Evolutionary conservation across 2,329 filamentous ascomycete species (phyloP).

Genomic region (Fusarium aywerte): DNA sequence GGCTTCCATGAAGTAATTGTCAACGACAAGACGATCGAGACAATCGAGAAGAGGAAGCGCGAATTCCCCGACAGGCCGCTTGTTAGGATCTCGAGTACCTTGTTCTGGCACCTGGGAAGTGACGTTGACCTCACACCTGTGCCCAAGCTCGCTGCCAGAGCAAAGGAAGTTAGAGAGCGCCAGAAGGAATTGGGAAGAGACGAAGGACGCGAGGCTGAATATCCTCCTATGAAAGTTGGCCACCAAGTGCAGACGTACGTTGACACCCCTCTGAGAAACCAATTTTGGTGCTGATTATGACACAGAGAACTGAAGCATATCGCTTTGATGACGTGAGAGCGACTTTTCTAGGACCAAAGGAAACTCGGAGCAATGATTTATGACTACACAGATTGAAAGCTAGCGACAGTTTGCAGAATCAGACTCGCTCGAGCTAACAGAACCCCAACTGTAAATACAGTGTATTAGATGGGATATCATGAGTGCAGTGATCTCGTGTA

Average conservation of each 20-base stretch:
- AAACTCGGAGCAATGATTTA: slow-evolving; percentile 3
- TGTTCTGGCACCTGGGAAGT: slow-evolving; percentile 70
- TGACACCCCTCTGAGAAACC: background rate
- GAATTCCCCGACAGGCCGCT: slow-evolving; percentile 62
- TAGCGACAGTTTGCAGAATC: background rate
- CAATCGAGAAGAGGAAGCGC: slow-evolving; percentile 56
- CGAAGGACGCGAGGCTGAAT: slow-evolving; percentile 62
- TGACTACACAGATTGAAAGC: background rate
- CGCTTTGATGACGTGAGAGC: slow-evolving; percentile 59
- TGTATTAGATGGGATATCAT: background rate
- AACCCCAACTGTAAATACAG: background rate
- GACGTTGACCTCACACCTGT: slow-evolving; percentile 67
- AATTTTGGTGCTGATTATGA: slow-evolving; percentile 12
- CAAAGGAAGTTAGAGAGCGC: slow-evolving; percentile 57
- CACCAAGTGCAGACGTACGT: slow-evolving; percentile 67
- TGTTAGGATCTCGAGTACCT: slow-evolving; percentile 68
- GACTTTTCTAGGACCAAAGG: background rate
- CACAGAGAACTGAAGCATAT: slow-evolving; percentile 64
- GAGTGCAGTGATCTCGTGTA: background rate
- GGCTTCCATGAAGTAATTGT: slow-evolving; percentile 72
- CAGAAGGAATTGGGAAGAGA: slow-evolving; percentile 62
- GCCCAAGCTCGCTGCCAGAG: slow-evolving; percentile 58
- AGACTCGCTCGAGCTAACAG: background rate
- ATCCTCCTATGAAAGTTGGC: slow-evolving; percentile 67
- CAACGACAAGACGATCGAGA: slow-evolving; percentile 62